phyloP scores from a whole-genome alignment of 495 filamentous ascomycete genomes.

The Xylaria curta region DNA sequence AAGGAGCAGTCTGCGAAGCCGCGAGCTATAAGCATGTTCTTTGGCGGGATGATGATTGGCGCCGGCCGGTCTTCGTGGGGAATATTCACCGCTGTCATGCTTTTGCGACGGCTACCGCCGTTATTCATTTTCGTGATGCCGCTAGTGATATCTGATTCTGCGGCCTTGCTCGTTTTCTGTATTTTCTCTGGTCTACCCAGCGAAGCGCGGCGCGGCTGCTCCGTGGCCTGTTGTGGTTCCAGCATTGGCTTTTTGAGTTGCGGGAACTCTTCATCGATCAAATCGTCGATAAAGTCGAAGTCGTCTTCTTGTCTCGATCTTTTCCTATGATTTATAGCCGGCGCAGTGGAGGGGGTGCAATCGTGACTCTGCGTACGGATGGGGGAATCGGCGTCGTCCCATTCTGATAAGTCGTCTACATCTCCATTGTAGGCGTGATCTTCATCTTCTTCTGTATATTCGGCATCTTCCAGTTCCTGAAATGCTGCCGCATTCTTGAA shows the following conservation, averaged over 20 bases:
- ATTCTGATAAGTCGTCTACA: slow-evolving; percentile 25
- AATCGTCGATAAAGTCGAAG: slow-evolving; percentile 4
- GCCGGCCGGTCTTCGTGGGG: slow-evolving; percentile 12
- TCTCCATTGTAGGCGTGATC: neutral
- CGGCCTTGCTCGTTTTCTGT: neutral
- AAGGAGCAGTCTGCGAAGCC: neutral
- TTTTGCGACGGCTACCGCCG: neutral
- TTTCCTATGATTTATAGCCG: neutral
- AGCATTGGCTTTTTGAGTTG: neutral
- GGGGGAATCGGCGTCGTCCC: slow-evolving; percentile 24
- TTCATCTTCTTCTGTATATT: neutral
- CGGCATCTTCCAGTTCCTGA: neutral
- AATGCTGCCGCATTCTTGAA: neutral
- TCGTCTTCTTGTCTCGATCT: neutral
- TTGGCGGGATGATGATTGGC: slow-evolving; percentile 34
- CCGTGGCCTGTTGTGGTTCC: neutral
- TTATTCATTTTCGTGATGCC: neutral
- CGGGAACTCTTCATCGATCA: neutral
- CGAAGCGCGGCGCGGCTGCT: neutral
- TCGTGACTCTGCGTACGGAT: neutral
- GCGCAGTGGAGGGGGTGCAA: neutral
- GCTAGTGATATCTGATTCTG: neutral
- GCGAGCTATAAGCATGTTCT: slow-evolving; percentile 30
- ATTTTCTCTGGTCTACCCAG: neutral
- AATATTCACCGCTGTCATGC: neutral